Evolutionary conservation across 225 moss, liverwort and hornwort genomes (phyloP), one percentile per base, ranked within the genome.

Genomic region (Physcomitrellopsis africana): DNA sequence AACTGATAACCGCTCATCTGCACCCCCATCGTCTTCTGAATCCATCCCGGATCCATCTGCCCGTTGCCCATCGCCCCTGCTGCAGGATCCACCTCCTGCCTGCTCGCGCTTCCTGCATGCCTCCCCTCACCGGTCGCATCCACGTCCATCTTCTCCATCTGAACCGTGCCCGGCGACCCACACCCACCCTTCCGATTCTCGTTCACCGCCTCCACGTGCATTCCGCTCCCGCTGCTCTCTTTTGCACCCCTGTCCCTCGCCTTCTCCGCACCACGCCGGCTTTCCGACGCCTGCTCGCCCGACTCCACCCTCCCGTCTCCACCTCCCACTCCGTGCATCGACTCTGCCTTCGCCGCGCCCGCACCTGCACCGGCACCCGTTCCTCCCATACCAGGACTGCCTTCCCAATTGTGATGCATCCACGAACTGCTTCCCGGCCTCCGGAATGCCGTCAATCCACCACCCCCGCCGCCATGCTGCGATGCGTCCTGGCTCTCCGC

Each of bases 401-500:
- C 79, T 26, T 88, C 88, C 85, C 79, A 81, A 44, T 69, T 81
- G 60, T 83, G 32, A 4, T 37, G 87, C 61, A 87, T 60, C 92
- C 94, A 94, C 42, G 88, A 63, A 29, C 77, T 80, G 73, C 82
- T 90, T 61, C 77, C 85, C 13, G 86, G 81, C 32, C 83, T 73
- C 19, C 82, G 89, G 63, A 90, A 82, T 18, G 83, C 94, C 5
- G 86, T 72, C 11, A 82, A 81, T 10, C 81, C 75, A 0, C 82
- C 86, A 43, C 80, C 88, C 29, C 4, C 32, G 7, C 32, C 32
- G 32, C 32, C 32, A 37, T 37, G 32, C 32, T 37, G 32, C 32
- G 32, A 37, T 29, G 53, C 85, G 42, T 90, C 90, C 79, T 90
- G 94, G 76, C 88, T 94, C 65, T 94, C 88, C 22, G 90, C 88